Percentiles rank a stretch among this genome's conserved stretches.
Conservation (phyloP, 352 stramenopile genomes). For the Lagenidium sp. region DNA sequence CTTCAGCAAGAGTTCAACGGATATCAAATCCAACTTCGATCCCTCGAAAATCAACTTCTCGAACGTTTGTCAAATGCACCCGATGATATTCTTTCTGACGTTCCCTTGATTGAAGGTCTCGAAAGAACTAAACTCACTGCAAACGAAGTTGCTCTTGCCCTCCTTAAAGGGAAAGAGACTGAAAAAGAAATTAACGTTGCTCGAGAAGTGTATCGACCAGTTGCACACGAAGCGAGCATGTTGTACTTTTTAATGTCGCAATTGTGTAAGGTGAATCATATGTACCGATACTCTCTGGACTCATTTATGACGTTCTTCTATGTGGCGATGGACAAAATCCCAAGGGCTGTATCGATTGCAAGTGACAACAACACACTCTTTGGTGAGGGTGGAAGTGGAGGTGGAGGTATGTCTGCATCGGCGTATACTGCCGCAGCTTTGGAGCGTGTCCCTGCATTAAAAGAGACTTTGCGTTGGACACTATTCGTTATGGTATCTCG, state of each 20-base stretch:
- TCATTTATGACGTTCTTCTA: constrained; percentile 87
- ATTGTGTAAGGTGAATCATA: constrained; percentile 86
- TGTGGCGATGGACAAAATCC: constrained; percentile 63
- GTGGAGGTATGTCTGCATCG: constrained; percentile 14
- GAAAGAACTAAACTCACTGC: constrained; percentile 88
- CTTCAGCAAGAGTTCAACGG: constrained; percentile 87
- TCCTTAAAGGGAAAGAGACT: constrained; percentile 79
- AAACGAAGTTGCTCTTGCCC: constrained; percentile 75
- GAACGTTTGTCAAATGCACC: constrained; percentile 88
- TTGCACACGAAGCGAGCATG: constrained; percentile 85
- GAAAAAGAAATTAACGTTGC: constrained; percentile 89
- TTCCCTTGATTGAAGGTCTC: constrained; percentile 88
- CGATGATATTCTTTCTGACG: constrained; percentile 88
- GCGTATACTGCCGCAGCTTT: constrained; percentile 26
- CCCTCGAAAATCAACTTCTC: constrained; percentile 86
- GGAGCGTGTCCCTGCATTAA: constrained; percentile 53
- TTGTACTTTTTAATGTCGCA: constrained; percentile 91
- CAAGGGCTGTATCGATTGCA: constrained; percentile 3
- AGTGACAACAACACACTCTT: background rate
- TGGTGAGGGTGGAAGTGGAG: background rate
- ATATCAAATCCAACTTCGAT: constrained; percentile 89
- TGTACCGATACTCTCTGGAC: constrained; percentile 93
- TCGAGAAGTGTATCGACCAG: constrained; percentile 85
- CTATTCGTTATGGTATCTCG: constrained; percentile 87
- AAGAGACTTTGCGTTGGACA: constrained; percentile 76